Evolutionary conservation across 23 red algal genomes (phyloP), one percentile per base, ranked within the genome.

Genomic region (Gracilaria gracilis): DNA sequence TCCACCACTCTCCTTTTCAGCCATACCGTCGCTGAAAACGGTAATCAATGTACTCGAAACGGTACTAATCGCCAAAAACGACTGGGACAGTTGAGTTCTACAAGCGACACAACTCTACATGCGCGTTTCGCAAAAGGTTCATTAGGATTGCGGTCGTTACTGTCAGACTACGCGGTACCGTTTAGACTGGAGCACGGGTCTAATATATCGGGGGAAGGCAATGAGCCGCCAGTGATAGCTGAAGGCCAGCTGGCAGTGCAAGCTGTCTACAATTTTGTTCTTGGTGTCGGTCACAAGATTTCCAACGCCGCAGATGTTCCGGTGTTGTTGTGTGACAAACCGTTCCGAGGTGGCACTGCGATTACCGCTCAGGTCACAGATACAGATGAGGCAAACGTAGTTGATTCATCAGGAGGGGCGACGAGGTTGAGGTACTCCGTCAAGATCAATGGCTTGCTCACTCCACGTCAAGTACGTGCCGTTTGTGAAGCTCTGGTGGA

Each of bases 251-350:
- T 74, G 32, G 64, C 62, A 29, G 79, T 84, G 38, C 89, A 92
- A 73, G 89, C 89, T 57, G 47, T 92, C 20, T 92, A 75, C 36
- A 92, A 92, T 79, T 92, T 83, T 84, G 51, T 84, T 39, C 9
- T 92, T 19, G 35, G 42, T 36, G 35, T 61, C 0, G 89, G 89
- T 31, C 89, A 74, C n/a, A 57, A 62, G 39, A 73, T 92, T 59
- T 73, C 79, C 13, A 84, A 84, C 67, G 89, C 89, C 20, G 50
- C 59, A 33, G 89, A 92, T 84, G 89, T 92, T 29, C 89, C 89
- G 2, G 23, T 84, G 67, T 50, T 92, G 33, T 15, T 92, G 12
- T 82, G 77, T 33, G 89, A 92, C 46, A 42, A 67, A 24, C 89
- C 89, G 4, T 92, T 92, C 71, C 61, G 64, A 42, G 89, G 89